These are phyloP conservation scores for Corylus americana DNA, from an alignment of 306 rosid genomes.

Conservation along the genomic window DNA sequence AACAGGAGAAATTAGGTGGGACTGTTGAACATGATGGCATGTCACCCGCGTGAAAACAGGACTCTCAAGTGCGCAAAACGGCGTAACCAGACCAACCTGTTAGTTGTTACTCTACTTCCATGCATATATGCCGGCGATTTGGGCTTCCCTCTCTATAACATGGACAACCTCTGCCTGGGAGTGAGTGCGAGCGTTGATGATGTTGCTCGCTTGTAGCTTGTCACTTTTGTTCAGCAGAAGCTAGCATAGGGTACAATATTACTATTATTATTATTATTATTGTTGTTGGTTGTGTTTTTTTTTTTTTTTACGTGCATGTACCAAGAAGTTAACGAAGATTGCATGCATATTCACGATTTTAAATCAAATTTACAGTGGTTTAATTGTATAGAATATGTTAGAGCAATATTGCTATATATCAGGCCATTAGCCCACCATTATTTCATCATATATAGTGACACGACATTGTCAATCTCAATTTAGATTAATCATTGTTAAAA, in stretches of 20 bases:
- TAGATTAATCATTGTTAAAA: too few relatives aligned
- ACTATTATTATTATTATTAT: too few relatives aligned
- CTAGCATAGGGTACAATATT: background rate
- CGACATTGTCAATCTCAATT: too few relatives aligned
- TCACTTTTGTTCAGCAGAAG: slow-evolving; percentile 26
- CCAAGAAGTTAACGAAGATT: too few relatives aligned
- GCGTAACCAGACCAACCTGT: background rate
- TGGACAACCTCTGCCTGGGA: slow-evolving; percentile 12
- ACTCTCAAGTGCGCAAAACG: slow-evolving; percentile 3
- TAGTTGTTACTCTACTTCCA: too few relatives aligned
- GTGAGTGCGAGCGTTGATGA: slow-evolving; percentile 23
- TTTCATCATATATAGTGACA: too few relatives aligned
- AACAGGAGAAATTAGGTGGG: too few relatives aligned
- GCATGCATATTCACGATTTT: background rate
- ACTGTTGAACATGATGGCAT: too few relatives aligned
- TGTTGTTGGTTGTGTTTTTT: background rate
- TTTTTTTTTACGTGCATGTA: background rate
- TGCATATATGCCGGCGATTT: background rate
- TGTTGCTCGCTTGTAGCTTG: slow-evolving; percentile 33
- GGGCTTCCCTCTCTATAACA: slow-evolving; percentile 3
- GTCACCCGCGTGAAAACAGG: slow-evolving; percentile 16
- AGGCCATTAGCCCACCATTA: too few relatives aligned
- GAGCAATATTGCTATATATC: too few relatives aligned
- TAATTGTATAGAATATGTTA: too few relatives aligned
- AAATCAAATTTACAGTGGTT: background rate